These are phyloP conservation scores for Lolium multiflorum DNA, from an alignment of 176 grass and related monocot genomes.

Conservation along the genomic window DNA sequence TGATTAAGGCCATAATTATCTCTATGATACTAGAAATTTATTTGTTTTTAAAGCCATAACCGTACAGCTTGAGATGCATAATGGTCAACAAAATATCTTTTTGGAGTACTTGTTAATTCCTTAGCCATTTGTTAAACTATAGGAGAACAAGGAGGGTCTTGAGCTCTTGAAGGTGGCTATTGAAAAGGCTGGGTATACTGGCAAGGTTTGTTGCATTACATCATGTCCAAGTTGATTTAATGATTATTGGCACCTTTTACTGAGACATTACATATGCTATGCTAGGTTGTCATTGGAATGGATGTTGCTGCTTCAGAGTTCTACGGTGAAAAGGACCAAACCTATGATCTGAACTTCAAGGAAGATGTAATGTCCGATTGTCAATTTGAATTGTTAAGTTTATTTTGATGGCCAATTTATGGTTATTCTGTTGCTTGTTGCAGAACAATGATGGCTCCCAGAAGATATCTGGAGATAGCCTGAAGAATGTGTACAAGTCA, in stretches of 20 bases:
- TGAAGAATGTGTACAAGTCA: conserved; percentile 98
- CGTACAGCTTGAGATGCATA: too few relatives aligned
- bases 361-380: conserved; percentile 62
- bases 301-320: conserved; percentile 99
- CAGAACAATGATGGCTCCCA: conserved; percentile 96
- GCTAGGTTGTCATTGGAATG: conserved; percentile 96
- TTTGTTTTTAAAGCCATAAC: too few relatives aligned
- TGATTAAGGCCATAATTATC: background rate
- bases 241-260: background rate
- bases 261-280: background rate
- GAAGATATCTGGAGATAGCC: conserved; percentile 93
- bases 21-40: too few relatives aligned
- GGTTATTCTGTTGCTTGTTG: conserved; percentile 12
- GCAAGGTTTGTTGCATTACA: conserved; percentile 62
- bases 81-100: too few relatives aligned
- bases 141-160: conserved; percentile 98
- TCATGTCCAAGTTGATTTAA: background rate
- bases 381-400: background rate
- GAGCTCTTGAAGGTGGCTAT: conserved; percentile 93
- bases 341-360: conserved; percentile 98
- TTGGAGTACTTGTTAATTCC: background rate
- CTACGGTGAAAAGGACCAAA: conserved; percentile 85
- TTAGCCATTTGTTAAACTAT: conserved; percentile 19
- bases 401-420: background rate
- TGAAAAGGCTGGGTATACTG: conserved; percentile 91